These are phyloP conservation scores for Pezicula carpinea DNA, from an alignment of 2,329 filamentous ascomycete genomes.

Conservation along the genomic window DNA sequence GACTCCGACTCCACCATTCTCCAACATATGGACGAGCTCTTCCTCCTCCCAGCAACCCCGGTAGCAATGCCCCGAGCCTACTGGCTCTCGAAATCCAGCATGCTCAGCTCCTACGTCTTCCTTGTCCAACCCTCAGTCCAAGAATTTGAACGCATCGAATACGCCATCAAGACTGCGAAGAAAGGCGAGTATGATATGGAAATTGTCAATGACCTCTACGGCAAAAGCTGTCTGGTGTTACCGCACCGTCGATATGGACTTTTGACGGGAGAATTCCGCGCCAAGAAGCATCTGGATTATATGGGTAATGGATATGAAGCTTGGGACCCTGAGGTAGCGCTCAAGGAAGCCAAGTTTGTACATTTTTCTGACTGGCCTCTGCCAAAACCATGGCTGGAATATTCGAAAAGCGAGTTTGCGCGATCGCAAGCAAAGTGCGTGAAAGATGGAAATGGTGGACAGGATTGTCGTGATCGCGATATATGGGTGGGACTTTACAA, in stretches of 20 bases:
- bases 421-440: slow-evolving; percentile 16
- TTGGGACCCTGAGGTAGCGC: slow-evolving; percentile 47
- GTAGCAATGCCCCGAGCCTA: slow-evolving; percentile 59
- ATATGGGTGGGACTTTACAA: slow-evolving; percentile 22
- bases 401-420: slow-evolving; percentile 3
- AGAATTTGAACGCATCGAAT: slow-evolving; percentile 38
- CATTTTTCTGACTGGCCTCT: slow-evolving; percentile 58
- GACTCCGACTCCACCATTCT: slow-evolving; percentile 21
- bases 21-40: slow-evolving; percentile 53
- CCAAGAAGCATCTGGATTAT: slow-evolving; percentile 37
- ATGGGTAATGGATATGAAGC: slow-evolving; percentile 35
- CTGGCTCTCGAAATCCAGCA: slow-evolving; percentile 42
- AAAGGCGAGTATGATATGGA: slow-evolving; percentile 51
- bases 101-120: slow-evolving; percentile 50
- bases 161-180: slow-evolving; percentile 17
- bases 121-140: slow-evolving; percentile 49
- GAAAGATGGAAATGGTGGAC: slow-evolving; percentile 4
- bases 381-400: slow-evolving; percentile 56
- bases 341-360: slow-evolving; percentile 49
- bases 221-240: slow-evolving; percentile 42
- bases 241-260: slow-evolving; percentile 53
- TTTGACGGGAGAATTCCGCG: slow-evolving; percentile 51
- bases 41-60: slow-evolving; percentile 46
- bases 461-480: slow-evolving; percentile 20
- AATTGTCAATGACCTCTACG: slow-evolving; percentile 35